These are phyloP conservation scores for Colletotrichum destructivum DNA, from an alignment of 2,329 filamentous ascomycete genomes.

Conservation along the genomic window DNA sequence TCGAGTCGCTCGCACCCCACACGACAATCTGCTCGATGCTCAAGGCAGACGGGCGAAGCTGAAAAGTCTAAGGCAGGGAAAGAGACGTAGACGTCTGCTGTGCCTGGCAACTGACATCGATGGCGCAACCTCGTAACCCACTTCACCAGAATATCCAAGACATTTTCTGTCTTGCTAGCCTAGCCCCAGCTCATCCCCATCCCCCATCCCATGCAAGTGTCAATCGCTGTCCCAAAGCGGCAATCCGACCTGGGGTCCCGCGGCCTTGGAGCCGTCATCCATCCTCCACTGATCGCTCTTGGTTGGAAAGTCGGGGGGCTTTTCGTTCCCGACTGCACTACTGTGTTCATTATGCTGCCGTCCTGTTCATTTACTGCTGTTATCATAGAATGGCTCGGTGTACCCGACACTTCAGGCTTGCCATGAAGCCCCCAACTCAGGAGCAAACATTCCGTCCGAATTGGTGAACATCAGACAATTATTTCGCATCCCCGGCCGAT, in stretches of 20 bases:
- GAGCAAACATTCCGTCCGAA: conserved; percentile 28
- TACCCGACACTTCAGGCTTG: not conserved
- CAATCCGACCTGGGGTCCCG: conserved; percentile 38
- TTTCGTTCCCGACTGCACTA: not conserved
- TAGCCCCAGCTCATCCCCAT: conserved; percentile 1
- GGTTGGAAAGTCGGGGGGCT: not conserved
- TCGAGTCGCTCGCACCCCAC: conserved; percentile 29
- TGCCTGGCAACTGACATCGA: conserved; percentile 36
- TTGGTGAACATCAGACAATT: conserved; percentile 5
- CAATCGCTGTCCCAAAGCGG: conserved; percentile 31
- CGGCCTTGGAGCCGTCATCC: conserved; percentile 36
- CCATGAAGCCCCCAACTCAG: not conserved
- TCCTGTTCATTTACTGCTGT: not conserved
- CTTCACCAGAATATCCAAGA: conserved; percentile 22
- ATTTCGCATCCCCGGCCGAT: conserved; percentile 13
- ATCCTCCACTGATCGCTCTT: conserved; percentile 16
- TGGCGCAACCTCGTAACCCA: conserved; percentile 37
- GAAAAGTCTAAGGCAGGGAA: conserved; percentile 26
- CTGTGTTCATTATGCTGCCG: not conserved
- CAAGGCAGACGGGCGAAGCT: conserved; percentile 10
- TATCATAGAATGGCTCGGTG: too few species aligned
- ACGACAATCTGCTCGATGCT: conserved; percentile 4
- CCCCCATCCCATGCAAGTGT: conserved; percentile 27
- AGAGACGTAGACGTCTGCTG: conserved; percentile 21
- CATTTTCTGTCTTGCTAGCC: conserved; percentile 5